Percentiles rank a stretch among this genome's conserved stretches.
phyloP scores from a whole-genome alignment of 2,329 filamentous ascomycete species.

The Thelonectria rubi region DNA sequence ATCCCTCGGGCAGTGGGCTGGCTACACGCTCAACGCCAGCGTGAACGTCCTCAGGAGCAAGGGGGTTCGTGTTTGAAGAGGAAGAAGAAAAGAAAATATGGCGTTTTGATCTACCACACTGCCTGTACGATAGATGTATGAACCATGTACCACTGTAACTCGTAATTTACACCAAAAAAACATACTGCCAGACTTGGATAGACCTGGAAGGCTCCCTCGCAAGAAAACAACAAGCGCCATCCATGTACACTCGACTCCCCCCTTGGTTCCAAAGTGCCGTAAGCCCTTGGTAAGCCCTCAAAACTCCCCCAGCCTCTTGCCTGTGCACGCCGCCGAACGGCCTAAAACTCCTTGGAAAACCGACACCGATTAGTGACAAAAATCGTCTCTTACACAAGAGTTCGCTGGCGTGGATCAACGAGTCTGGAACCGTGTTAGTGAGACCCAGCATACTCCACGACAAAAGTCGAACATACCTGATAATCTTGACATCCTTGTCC shows the following conservation, averaged over 20 bases:
- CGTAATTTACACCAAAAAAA: slow-evolving; percentile 18
- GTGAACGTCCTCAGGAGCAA: slow-evolving; percentile 89
- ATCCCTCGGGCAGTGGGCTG: slow-evolving; percentile 78
- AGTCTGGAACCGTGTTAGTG: slow-evolving; percentile 51
- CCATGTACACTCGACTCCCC: slow-evolving; percentile 14
- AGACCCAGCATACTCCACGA: background rate
- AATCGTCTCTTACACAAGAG: slow-evolving; percentile 45
- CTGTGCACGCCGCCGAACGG: slow-evolving; percentile 11
- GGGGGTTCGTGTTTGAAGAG: slow-evolving; percentile 75
- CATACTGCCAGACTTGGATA: slow-evolving; percentile 18
- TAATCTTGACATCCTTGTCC: slow-evolving; percentile 79
- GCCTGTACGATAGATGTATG: slow-evolving; percentile 41
- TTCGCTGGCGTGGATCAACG: slow-evolving; percentile 67
- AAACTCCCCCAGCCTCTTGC: slow-evolving; percentile 25
- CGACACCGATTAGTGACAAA: slow-evolving; percentile 9
- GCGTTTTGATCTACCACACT: background rate
- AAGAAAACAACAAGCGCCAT: slow-evolving; percentile 24
- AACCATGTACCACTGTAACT: slow-evolving; percentile 34
- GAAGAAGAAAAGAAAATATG: background rate
- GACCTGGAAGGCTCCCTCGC: slow-evolving; percentile 17
- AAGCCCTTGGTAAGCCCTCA: slow-evolving; percentile 27
- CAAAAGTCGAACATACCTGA: slow-evolving; percentile 61
- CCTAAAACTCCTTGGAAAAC: slow-evolving; percentile 23
- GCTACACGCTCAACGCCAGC: slow-evolving; percentile 79
- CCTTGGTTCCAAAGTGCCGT: slow-evolving; percentile 13